phyloP scores from a whole-genome alignment of 164 flowering plant genomes.

The Taxillus chinensis region DNA sequence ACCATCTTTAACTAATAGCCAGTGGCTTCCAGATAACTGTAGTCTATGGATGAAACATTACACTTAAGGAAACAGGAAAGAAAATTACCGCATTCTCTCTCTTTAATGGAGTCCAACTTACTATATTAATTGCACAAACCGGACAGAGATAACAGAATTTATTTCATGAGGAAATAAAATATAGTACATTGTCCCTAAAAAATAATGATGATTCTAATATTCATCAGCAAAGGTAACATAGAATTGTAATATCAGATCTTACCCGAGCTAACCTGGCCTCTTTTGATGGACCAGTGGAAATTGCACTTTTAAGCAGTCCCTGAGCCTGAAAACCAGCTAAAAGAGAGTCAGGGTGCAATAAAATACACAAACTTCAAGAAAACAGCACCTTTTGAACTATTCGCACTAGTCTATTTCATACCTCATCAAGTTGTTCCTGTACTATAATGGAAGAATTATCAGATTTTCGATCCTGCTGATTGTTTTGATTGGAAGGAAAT shows the following conservation, averaged over 20 bases:
- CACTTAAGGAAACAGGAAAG: too few relatives aligned
- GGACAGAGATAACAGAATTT: too few relatives aligned
- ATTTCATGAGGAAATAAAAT: too few relatives aligned
- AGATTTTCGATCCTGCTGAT: conserved; percentile 27
- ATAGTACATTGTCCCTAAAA: too few relatives aligned
- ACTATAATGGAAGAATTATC: conserved; percentile 35
- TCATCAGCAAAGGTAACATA: background rate
- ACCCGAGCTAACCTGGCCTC: conserved; percentile 98
- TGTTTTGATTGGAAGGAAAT: conserved; percentile 22
- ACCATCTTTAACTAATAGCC: too few relatives aligned
- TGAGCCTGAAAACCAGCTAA: conserved; percentile 72
- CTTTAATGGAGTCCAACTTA: too few relatives aligned
- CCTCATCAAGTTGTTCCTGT: conserved; percentile 97
- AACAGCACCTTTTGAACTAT: background rate
- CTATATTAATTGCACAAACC: too few relatives aligned
- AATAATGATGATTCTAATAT: too few relatives aligned
- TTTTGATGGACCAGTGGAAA: conserved; percentile 84
- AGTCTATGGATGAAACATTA: too few relatives aligned
- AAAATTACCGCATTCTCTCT: too few relatives aligned
- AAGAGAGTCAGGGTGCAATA: conserved; percentile 13
- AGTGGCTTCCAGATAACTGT: too few relatives aligned
- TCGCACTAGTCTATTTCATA: conserved; percentile 18
- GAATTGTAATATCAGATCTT: conserved; percentile 18
- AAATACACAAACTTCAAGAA: background rate
- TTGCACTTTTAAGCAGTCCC: conserved; percentile 75